These are phyloP conservation scores for Dysphania ambrosioides DNA, from an alignment of 148 eudicot genomes.

Conservation along the genomic window DNA sequence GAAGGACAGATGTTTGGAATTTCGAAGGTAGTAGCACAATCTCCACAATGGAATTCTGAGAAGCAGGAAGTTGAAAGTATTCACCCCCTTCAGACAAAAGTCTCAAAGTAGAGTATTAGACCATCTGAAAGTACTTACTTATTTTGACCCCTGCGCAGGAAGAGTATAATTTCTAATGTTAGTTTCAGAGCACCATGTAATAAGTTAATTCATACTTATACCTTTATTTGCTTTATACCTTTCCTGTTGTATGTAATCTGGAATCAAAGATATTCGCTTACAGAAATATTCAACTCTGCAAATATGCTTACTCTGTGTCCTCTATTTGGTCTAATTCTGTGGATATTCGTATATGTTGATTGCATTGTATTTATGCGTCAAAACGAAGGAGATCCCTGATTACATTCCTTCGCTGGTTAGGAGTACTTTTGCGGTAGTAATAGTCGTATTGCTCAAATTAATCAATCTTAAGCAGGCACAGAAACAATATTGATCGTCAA, in stretches of 20 bases:
- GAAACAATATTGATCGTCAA: too few species aligned
- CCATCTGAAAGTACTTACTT: neutral
- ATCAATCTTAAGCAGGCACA: too few species aligned
- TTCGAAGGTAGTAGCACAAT: constrained; percentile 76
- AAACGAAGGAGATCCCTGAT: neutral
- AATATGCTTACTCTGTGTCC: neutral
- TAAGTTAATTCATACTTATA: neutral
- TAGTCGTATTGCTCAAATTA: too few species aligned
- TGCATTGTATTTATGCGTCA: neutral
- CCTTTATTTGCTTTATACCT: constrained; percentile 1
- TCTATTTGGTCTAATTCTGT: constrained; percentile 1
- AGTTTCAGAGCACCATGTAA: neutral
- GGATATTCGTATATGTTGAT: neutral
- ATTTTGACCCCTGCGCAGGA: neutral
- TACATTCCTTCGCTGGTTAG: neutral
- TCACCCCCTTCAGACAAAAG: constrained; percentile 48
- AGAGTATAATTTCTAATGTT: too few species aligned
- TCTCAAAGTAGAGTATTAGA: constrained; percentile 37
- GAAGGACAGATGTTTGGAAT: constrained; percentile 75
- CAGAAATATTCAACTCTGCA: constrained; percentile 4
- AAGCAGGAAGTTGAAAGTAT: constrained; percentile 47
- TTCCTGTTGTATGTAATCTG: neutral
- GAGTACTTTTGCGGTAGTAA: too few species aligned
- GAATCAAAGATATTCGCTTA: constrained; percentile 5
- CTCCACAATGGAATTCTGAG: constrained; percentile 38